A percentile compares a stretch with the other conserved stretches of the same genome.
Conservation (phyloP, 1,284 basidiomycete species). For the Leccinum laetum region DNA sequence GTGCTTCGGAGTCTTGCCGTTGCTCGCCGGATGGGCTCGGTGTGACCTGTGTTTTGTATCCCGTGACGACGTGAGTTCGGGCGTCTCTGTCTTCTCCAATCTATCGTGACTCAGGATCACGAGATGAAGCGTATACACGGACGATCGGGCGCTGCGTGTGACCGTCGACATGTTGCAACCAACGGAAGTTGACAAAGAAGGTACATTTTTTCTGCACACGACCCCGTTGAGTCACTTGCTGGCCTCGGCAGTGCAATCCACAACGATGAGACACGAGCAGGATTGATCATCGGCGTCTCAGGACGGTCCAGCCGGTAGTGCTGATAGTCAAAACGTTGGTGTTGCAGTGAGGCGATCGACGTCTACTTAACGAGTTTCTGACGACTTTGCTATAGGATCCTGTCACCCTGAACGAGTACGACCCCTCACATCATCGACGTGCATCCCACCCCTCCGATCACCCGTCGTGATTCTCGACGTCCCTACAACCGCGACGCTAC, state of each 20-base stretch:
- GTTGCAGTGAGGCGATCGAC: constrained; percentile 67
- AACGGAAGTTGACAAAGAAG: too few species aligned
- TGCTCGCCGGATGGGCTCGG: too few species aligned
- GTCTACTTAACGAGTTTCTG: constrained; percentile 31
- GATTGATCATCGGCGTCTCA: constrained; percentile 69
- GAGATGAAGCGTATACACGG: too few species aligned
- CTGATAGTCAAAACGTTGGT: constrained; percentile 58
- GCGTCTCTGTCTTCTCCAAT: too few species aligned
- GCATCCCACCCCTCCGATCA: constrained; percentile 51
- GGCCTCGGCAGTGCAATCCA: constrained; percentile 53
- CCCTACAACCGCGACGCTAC: constrained; percentile 60
- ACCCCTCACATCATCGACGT: constrained; percentile 49
- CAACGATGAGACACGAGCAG: constrained; percentile 61
- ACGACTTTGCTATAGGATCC: constrained; percentile 18
- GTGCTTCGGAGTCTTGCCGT: too few species aligned
- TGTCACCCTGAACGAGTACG: constrained; percentile 37
- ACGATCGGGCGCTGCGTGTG: too few species aligned
- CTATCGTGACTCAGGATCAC: too few species aligned
- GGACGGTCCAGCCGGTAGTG: constrained; percentile 57
- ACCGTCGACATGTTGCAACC: too few species aligned
- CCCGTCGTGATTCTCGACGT: constrained; percentile 66
- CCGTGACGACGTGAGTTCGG: too few species aligned
- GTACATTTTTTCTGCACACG: too few species aligned
- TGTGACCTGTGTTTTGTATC: too few species aligned
- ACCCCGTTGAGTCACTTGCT: not conserved